Base-by-base conservation (phyloP, 495 filamentous ascomycete species). In the Annulohypoxylon stygium region DNA sequence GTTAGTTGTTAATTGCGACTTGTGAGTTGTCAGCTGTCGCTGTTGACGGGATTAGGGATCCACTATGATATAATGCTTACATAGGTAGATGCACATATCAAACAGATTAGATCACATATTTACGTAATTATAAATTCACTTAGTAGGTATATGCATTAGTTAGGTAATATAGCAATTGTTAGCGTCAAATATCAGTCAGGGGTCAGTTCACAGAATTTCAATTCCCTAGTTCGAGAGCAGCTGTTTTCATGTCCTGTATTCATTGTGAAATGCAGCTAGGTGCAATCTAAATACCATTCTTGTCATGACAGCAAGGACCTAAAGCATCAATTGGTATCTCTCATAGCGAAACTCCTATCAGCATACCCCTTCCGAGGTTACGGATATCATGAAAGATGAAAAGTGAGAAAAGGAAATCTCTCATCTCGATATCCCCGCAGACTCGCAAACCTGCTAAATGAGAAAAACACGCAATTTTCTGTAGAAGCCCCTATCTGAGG, bases 21-120 rank as follows among this genome's bases (percentile, higher is more conserved):
- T 67, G 58, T 48, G 39, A 34, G 59, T 65, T 60, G 57, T 60
- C 57, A 60, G 20, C 57, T 43, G 45, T n/a, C 30, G 23, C 59
- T n/a, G 55, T 62, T 36, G 66, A 62, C 61, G 36, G 48, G 48
- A 47, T 25, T 34, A 36, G 18, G 33, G 48, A 34, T 65, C 65
- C 59, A 65, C 65, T 47, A 69, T 73, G 70, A 73, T 69, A 65
- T 45, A 73, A 69, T 73, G 61, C 70, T 69, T 65, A 69, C 65
- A 48, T 69, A 63, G 59, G 41, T 59, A 37, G 10, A 65, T 59
- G 47, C 41, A 47, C 10, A 34, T 62, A 71, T n/a, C 37, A 45
- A 23, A 37, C 18, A 60, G 8, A 60, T 60, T 20, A 18, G 4
- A 5, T 55, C 53, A 4, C 12, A 34, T 2, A 16, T 12, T 60